phyloP scores from a whole-genome alignment of 805 yeast genomes.

The Wickerhamiella musiphila region DNA sequence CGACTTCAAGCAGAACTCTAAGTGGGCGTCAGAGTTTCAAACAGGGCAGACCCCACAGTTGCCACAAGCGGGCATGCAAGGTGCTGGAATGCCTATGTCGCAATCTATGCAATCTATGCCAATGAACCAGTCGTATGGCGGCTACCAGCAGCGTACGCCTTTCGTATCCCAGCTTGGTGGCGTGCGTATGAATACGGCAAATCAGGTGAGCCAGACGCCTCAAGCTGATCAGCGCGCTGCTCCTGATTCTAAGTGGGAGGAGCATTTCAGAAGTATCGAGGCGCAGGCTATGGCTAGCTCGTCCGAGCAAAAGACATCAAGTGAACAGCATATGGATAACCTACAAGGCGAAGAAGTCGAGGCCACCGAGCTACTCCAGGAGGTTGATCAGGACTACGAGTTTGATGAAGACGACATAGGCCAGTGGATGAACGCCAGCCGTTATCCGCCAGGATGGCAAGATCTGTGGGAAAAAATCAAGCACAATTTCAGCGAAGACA shows the following conservation, averaged over 20 bases:
- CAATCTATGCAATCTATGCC: background rate
- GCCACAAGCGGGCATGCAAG: background rate
- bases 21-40: conserved; percentile 6
- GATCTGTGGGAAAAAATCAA: conserved; percentile 27
- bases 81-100: background rate
- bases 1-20: conserved; percentile 4
- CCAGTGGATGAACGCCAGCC: conserved; percentile 19
- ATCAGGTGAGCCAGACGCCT: conserved; percentile 2
- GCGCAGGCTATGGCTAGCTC: conserved; percentile 6
- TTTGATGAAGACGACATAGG: conserved; percentile 10
- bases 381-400: conserved; percentile 8
- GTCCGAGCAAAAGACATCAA: conserved; percentile 6
- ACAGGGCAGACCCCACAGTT: background rate
- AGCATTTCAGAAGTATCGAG: conserved; percentile 27
- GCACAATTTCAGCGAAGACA: conserved; percentile 20
- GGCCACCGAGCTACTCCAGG: conserved; percentile 4
- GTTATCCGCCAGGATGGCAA: conserved; percentile 16
- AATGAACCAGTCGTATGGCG: background rate
- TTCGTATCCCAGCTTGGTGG: conserved; percentile 1
- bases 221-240: conserved; percentile 1
- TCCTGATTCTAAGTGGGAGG: conserved; percentile 24
- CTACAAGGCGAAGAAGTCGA: conserved; percentile 1
- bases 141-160: conserved; percentile 3
- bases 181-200: conserved; percentile 1
- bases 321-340: conserved; percentile 9